Base-by-base conservation (phyloP, 108 stramenopile species). In the Conticribra guillardii region DNA sequence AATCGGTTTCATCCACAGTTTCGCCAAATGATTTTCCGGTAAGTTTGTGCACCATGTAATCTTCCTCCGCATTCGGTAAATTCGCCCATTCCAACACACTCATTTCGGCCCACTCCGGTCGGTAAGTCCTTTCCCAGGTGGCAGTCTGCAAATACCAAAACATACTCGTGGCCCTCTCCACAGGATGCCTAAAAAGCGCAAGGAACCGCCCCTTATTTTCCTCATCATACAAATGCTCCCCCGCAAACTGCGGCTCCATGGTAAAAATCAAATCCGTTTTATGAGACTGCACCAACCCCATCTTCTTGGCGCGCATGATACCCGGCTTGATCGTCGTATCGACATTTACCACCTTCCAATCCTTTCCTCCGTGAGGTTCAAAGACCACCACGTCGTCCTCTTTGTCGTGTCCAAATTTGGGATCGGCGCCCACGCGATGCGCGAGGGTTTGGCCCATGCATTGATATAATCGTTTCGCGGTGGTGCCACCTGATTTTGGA, bases 231-330 rank as follows among this genome's bases (percentile, higher is more conserved):
- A 84, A 41, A 17, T 64, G 41, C 14, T 67, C 64, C 3, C 67
- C 83, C 31, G 77, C 73, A 69, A 75, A 64, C 29, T 64, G 51
- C 18, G 68, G 73, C 19, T 74, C 72, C 56, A 67, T 67, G 48
- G 82, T 78, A 49, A 83, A 78, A 29, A 83, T 83, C 58, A 84
- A 64, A 73, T 84, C 83, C 1, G 73, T 50, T 2, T 54, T 71
- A 19, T 62, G 69, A 27, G 50, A 54, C 45, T 72, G 48, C 5
- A 79, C 69, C 50, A 84, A 44, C 0, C 69, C 52, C 55, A 84
- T 50, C 17, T 70, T 56, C 41, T 57, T 61, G 50, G 73, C 73
- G 22, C 70, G 61, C 32, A 72, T 28, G 31, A 84, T 84, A 16
- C 83, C 83, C 2, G 54, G 52, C 49, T 70, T 59, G 30, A 76